phyloP scores from a whole-genome alignment of 306 rosid genomes.

The Glycine soja region DNA sequence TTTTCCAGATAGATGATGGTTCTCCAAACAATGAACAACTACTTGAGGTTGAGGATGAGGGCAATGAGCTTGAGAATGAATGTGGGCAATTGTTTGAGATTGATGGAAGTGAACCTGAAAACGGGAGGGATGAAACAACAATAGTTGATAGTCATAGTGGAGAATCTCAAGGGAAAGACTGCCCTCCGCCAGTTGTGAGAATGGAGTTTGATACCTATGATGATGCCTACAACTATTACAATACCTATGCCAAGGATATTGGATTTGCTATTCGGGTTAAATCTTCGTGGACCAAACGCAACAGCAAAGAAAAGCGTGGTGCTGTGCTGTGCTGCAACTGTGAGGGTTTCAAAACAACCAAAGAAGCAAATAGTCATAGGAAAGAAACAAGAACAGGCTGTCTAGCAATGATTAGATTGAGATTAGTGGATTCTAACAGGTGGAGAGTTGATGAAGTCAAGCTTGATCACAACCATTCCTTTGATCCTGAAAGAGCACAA shows the following conservation, averaged over 20 bases:
- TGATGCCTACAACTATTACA: conserved; percentile 94
- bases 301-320: conserved; percentile 98
- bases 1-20: conserved; percentile 73
- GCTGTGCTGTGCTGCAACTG: conserved; percentile 97
- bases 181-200: conserved; percentile 73
- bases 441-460: conserved; percentile 97
- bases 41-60: conserved; percentile 69
- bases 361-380: conserved; percentile 86
- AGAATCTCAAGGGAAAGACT: conserved; percentile 61
- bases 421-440: conserved; percentile 85
- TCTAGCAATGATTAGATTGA: conserved; percentile 92
- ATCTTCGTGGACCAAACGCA: conserved; percentile 95
- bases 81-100: conserved; percentile 69
- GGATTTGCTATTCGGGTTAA: conserved; percentile 97
- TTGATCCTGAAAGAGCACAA: conserved; percentile 95
- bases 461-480: conserved; percentile 95
- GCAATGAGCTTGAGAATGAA: conserved; percentile 68
- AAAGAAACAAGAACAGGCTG: conserved; percentile 98
- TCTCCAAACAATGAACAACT: conserved; percentile 71
- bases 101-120: conserved; percentile 65
- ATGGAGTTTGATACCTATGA: conserved; percentile 91
- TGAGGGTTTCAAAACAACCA: conserved; percentile 88
- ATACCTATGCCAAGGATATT: conserved; percentile 78
- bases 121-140: conserved; percentile 59
- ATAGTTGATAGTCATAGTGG: conserved; percentile 61